Percentiles rank a stretch among this genome's conserved stretches.
These are phyloP conservation scores for Aspergillus avenaceus DNA, from an alignment of 495 filamentous ascomycete species.

Conservation along the genomic window DNA sequence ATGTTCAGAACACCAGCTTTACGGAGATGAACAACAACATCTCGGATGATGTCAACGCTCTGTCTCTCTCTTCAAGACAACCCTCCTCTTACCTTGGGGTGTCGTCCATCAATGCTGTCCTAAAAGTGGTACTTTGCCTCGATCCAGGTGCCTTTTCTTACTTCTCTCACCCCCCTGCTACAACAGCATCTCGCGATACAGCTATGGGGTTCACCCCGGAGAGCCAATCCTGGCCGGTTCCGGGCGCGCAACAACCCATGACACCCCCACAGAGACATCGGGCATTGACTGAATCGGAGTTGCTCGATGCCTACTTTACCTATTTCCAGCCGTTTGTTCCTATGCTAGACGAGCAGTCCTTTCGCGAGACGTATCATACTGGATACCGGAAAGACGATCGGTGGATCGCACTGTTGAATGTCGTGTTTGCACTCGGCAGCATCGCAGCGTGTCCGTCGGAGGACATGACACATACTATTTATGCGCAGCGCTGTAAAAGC, in stretches of 20 bases:
- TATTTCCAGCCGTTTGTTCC: constrained; percentile 72
- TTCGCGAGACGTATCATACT: constrained; percentile 67
- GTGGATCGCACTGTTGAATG: constrained; percentile 75
- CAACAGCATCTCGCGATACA: constrained; percentile 14
- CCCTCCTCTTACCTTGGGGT: constrained; percentile 75
- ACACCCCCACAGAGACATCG: constrained; percentile 25
- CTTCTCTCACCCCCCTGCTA: constrained; percentile 42
- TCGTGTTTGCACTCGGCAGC: constrained; percentile 75
- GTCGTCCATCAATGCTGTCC: constrained; percentile 76
- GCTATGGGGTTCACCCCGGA: constrained; percentile 19
- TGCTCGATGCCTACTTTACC: constrained; percentile 76
- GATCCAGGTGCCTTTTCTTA: constrained; percentile 59
- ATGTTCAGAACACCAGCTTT: constrained; percentile 19
- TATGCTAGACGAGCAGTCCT: constrained; percentile 71
- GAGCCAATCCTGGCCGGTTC: constrained; percentile 19
- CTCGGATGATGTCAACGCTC: constrained; percentile 76
- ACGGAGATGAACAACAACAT: constrained; percentile 59
- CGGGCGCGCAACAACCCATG: constrained; percentile 22
- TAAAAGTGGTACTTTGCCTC: constrained; percentile 77
- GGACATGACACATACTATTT: constrained; percentile 67
- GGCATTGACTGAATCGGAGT: constrained; percentile 42
- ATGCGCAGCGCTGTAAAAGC: constrained; percentile 66
- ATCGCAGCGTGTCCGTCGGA: constrained; percentile 66
- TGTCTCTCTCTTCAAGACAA: constrained; percentile 67
- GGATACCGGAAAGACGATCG: constrained; percentile 63